Evolutionary conservation across 2,329 filamentous ascomycete genomes (phyloP).

Genomic region (Metarhizium robertsii): DNA sequence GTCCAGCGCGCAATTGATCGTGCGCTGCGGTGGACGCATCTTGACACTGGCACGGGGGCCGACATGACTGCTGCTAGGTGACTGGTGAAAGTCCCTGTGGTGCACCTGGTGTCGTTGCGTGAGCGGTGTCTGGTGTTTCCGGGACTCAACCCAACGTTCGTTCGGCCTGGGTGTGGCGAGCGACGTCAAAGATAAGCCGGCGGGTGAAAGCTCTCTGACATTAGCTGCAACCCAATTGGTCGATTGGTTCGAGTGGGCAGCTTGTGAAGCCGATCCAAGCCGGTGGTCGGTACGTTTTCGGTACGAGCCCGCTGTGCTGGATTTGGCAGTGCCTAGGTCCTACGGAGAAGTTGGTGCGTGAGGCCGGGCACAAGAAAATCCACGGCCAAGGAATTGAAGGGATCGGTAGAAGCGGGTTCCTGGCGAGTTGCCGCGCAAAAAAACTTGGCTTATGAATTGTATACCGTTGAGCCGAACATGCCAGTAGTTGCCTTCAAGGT

Average conservation of each 20-base stretch:
- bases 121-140: neutral
- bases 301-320: neutral
- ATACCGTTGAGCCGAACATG: neutral
- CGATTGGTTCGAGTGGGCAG: constrained; percentile 1
- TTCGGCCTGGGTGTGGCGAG: neutral
- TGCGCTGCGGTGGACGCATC: constrained; percentile 29
- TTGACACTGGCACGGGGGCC: constrained; percentile 26
- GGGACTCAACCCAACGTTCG: neutral
- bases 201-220: constrained; percentile 5
- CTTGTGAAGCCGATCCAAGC: constrained; percentile 11
- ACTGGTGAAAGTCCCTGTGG: neutral
- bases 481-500: neutral
- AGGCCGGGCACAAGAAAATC: no score
- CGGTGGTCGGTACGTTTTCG: constrained; percentile 1
- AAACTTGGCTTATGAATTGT: neutral
- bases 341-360: no score
- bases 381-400: neutral
- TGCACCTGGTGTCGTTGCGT: neutral
- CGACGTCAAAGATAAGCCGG: neutral
- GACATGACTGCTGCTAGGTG: constrained; percentile 20
- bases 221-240: constrained; percentile 13
- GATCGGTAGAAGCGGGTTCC: neutral
- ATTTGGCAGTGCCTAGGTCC: no score
- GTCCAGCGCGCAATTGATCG: constrained; percentile 22
- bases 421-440: neutral